Evolutionary conservation across 1,284 basidiomycete genomes (phyloP).

Genomic region (Mixia osmundae): DNA sequence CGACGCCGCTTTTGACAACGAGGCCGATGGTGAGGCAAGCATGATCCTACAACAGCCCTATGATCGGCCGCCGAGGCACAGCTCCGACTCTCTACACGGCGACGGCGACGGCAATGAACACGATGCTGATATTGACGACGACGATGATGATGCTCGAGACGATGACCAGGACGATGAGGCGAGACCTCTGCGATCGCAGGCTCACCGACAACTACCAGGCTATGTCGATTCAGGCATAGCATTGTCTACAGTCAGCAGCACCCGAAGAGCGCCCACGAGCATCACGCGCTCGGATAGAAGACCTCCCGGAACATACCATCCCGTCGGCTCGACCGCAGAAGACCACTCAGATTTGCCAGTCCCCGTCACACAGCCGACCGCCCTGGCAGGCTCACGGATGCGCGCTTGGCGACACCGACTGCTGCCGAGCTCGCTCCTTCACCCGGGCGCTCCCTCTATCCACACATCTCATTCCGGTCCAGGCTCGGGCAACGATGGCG

Average conservation of each 20-base stretch:
- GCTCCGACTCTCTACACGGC: slow-evolving; percentile 2
- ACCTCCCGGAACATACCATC: too few relatives aligned
- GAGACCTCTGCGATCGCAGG: too few relatives aligned
- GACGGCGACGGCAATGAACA: slow-evolving; percentile 3
- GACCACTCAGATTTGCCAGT: neutral
- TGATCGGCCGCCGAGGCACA: neutral
- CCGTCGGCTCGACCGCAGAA: neutral
- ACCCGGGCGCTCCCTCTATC: too few relatives aligned
- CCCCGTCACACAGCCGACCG: too few relatives aligned
- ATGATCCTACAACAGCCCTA: neutral
- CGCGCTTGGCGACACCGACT: too few relatives aligned
- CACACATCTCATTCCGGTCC: slow-evolving; percentile 30
- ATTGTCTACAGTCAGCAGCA: too few relatives aligned
- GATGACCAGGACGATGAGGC: too few relatives aligned
- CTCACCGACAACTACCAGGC: slow-evolving; percentile 4
- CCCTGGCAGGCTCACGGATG: too few relatives aligned
- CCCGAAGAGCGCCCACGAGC: too few relatives aligned
- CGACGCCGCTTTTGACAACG: slow-evolving; percentile 18
- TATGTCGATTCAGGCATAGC: slow-evolving; percentile 4
- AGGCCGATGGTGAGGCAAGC: slow-evolving; percentile 13
- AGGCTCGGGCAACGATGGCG: slow-evolving; percentile 71
- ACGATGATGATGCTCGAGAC: slow-evolving; percentile 7
- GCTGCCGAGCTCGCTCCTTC: too few relatives aligned
- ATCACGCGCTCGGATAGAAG: too few relatives aligned
- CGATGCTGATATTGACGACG: slow-evolving; percentile 6